Evolutionary conservation across 2,329 filamentous ascomycete genomes (phyloP), one percentile per base, ranked within the genome.

Genomic region (Proliferodiscus dingleyae): DNA sequence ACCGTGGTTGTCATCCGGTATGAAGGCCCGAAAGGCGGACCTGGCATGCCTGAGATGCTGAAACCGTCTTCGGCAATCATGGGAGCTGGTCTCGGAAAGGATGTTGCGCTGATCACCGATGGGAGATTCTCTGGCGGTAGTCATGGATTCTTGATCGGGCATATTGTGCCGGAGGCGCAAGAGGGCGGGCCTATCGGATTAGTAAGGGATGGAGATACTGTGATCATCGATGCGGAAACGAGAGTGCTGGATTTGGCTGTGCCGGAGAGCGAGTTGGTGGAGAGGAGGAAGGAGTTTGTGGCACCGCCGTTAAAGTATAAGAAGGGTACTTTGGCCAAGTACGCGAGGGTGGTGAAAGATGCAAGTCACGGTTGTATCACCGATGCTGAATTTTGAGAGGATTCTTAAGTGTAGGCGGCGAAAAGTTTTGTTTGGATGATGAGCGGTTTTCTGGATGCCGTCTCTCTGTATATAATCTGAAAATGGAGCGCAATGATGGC

Each of bases 1-100:
- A 85, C 80, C 0, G 84, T 88, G 32, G 82, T 87, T 23, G 80
- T 88, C 42, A 87, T 88, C 65, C 80, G 84, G 36, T 87, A 87
- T 64, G 81, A 84, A 58, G 83, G 83, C 2, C 83, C 83, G 30
- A 86, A 85, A 66, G 83, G 83, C 46, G 83, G 82, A 2, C 83
- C 83, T 1, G 83, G 83, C 47, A 87, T 87, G 83, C 82, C 64
- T 21, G 83, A 87, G 68, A 86, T 86, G 81, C 66, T 87, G 58
- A 87, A 87, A 64, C 82, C 83, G 39, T 80, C 74, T 39, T 81
- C 81, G 10, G 82, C 82, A 23, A 83, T 87, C 62, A 87, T 87
- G 83, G 83, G 83, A 15, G 81, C 81, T 16, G 83, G 83, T 13
- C 74, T 87, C 9, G 83, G 83, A 37, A 70, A 83, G 47, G 82